phyloP scores from a whole-genome alignment of 805 yeast species.

The Hanseniaspora mollemarum region DNA sequence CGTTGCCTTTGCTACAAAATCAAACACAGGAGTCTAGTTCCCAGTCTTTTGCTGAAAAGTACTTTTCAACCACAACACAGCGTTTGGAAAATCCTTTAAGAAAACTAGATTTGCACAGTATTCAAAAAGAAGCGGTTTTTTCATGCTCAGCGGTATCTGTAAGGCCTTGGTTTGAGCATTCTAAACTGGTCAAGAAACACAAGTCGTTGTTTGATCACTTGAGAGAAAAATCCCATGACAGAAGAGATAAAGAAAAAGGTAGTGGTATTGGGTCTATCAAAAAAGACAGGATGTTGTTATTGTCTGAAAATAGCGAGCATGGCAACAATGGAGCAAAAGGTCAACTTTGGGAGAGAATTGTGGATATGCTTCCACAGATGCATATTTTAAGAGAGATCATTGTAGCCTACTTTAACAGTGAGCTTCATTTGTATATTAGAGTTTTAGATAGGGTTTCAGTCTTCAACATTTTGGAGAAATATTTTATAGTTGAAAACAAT shows the following conservation, averaged over 20 bases:
- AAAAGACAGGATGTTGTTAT: slow-evolving; percentile 11
- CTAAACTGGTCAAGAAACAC: slow-evolving; percentile 9
- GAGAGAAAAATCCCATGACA: slow-evolving; percentile 7
- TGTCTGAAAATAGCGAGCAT: no score
- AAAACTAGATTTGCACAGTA: slow-evolving; percentile 2
- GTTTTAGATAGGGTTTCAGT: slow-evolving; percentile 9
- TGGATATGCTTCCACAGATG: slow-evolving; percentile 3
- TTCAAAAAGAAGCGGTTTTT: slow-evolving; percentile 9
- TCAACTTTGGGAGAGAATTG: slow-evolving; percentile 7
- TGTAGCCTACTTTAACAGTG: slow-evolving; percentile 7
- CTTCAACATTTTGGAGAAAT: slow-evolving; percentile 1
- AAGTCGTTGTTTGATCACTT: slow-evolving; percentile 11
- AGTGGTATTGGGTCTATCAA: slow-evolving; percentile 12
- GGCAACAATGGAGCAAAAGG: neutral
- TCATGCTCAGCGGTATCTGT: slow-evolving; percentile 12
- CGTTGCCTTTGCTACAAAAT: neutral
- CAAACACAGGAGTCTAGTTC: neutral
- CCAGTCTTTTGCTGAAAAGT: slow-evolving; percentile 6
- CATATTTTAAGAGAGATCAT: slow-evolving; percentile 4
- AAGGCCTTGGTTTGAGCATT: slow-evolving; percentile 14
- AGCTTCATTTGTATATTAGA: slow-evolving; percentile 8
- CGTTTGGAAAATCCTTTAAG: slow-evolving; percentile 7
- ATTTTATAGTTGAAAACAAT: slow-evolving; percentile 2
- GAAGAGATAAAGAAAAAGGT: slow-evolving; percentile 7
- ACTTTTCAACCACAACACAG: neutral